phyloP scores from a whole-genome alignment of 257 asterid species.

The Ballota nigra region DNA sequence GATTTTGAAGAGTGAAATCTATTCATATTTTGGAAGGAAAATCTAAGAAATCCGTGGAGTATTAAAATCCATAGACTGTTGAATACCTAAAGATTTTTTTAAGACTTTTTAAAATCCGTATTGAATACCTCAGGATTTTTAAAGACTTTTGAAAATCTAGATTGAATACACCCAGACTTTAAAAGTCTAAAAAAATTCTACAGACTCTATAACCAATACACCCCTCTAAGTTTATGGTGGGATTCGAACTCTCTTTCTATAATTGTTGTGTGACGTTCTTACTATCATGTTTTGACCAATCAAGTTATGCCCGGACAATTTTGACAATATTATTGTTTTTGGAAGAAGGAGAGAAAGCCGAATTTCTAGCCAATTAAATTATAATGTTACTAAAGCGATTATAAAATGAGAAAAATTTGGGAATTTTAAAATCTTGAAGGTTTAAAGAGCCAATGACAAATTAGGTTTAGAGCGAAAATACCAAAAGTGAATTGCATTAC shows the following conservation, averaged over 20 bases:
- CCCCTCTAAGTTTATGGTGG: neutral
- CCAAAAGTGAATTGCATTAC: neutral
- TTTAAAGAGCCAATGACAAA: neutral
- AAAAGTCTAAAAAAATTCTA: too few species aligned
- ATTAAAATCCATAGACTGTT: too few species aligned
- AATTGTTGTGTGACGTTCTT: neutral
- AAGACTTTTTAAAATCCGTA: too few species aligned
- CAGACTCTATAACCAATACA: too few species aligned
- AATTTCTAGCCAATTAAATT: neutral
- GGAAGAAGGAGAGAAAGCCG: neutral
- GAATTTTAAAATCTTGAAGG: conserved; percentile 1
- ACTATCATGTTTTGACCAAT: neutral
- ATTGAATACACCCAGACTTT: too few species aligned
- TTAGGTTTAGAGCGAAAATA: neutral
- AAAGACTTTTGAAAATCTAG: too few species aligned
- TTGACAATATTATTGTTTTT: neutral
- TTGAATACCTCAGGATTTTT: too few species aligned
- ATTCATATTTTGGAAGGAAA: too few species aligned
- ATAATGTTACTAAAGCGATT: too few species aligned
- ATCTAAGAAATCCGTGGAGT: too few species aligned
- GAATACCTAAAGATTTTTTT: too few species aligned
- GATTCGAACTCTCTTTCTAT: neutral
- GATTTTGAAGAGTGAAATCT: too few species aligned
- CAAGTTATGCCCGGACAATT: neutral
- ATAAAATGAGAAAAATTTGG: neutral